Evolutionary conservation across 345 rosid genomes (phyloP).

Genomic region (Lenwebbia sp.): DNA sequence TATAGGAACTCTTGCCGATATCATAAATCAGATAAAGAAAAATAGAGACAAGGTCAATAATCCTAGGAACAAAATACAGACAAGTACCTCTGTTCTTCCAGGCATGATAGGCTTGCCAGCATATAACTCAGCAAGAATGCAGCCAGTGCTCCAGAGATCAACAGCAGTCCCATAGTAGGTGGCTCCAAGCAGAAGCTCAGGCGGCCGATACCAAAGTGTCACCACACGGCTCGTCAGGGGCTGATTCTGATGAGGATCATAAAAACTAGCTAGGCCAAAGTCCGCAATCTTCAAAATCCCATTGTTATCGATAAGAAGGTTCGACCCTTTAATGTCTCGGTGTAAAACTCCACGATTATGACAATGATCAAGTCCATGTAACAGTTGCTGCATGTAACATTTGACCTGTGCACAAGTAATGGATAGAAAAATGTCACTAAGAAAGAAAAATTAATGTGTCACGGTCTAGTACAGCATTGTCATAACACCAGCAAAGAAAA

Average conservation of each 20-base stretch:
- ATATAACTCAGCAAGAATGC: conserved; percentile 90
- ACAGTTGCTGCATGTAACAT: conserved; percentile 88
- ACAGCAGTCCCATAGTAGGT: conserved; percentile 80
- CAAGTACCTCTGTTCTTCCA: conserved; percentile 93
- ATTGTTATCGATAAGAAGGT: conserved; percentile 81
- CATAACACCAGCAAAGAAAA: background rate
- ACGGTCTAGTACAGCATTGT: background rate
- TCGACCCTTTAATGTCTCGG: conserved; percentile 97
- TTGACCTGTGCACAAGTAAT: conserved; percentile 45
- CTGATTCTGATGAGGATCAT: conserved; percentile 61
- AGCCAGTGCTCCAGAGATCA: conserved; percentile 96
- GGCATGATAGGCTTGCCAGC: conserved; percentile 99
- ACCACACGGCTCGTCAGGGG: conserved; percentile 94
- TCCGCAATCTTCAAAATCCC: conserved; percentile 93
- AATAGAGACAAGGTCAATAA: background rate
- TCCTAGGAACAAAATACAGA: background rate
- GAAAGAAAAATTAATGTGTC: background rate
- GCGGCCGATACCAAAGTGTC: conserved; percentile 98
- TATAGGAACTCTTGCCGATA: background rate
- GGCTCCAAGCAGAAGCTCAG: conserved; percentile 94
- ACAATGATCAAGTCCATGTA: conserved; percentile 87
- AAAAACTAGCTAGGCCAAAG: conserved; percentile 92
- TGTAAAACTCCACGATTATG: conserved; percentile 90
- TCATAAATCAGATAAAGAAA: background rate
- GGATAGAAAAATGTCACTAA: background rate